These are phyloP conservation scores for Chlamydomonas sphaeroides DNA, from an alignment of 139 green algal species.

Conservation along the genomic window DNA sequence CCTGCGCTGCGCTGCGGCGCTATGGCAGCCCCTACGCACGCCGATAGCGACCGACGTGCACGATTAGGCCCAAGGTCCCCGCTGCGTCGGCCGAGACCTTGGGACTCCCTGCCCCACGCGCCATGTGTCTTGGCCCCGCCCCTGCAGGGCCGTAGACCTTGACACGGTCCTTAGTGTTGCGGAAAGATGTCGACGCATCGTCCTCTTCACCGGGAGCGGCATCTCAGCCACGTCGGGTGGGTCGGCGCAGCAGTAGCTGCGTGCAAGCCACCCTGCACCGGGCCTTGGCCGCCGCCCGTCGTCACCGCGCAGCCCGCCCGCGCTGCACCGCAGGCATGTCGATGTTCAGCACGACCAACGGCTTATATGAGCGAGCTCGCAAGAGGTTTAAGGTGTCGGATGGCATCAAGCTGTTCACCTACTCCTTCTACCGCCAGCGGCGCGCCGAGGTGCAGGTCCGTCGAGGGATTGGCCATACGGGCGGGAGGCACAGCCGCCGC, in stretches of 20 bases:
- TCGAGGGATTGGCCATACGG: neutral
- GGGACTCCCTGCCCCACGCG: too few relatives aligned
- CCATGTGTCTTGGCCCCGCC: too few relatives aligned
- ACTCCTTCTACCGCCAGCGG: slow-evolving; percentile 81
- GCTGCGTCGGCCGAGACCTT: too few relatives aligned
- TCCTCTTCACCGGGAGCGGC: slow-evolving; percentile 89
- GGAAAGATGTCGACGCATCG: slow-evolving; percentile 56
- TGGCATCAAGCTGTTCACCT: slow-evolving; percentile 91
- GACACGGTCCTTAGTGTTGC: slow-evolving; percentile 45
- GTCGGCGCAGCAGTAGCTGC: too few relatives aligned
- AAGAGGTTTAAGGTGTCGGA: slow-evolving; percentile 81
- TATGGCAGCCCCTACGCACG: too few relatives aligned
- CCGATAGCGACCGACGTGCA: too few relatives aligned
- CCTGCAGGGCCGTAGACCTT: too few relatives aligned
- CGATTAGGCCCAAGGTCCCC: too few relatives aligned
- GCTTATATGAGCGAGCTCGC: slow-evolving; percentile 86
- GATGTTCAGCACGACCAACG: slow-evolving; percentile 87
- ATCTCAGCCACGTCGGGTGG: slow-evolving; percentile 83
- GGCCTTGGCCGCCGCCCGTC: too few relatives aligned
- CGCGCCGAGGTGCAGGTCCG: slow-evolving; percentile 63
- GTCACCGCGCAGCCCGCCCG: too few relatives aligned
- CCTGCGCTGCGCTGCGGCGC: too few relatives aligned
- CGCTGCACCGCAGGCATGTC: slow-evolving; percentile 95
- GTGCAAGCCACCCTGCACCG: too few relatives aligned
- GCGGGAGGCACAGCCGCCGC: neutral